Evolutionary conservation across 306 rosid genomes (phyloP), one percentile per base, ranked within the genome.

Genomic region (Prunus fruticosa): DNA sequence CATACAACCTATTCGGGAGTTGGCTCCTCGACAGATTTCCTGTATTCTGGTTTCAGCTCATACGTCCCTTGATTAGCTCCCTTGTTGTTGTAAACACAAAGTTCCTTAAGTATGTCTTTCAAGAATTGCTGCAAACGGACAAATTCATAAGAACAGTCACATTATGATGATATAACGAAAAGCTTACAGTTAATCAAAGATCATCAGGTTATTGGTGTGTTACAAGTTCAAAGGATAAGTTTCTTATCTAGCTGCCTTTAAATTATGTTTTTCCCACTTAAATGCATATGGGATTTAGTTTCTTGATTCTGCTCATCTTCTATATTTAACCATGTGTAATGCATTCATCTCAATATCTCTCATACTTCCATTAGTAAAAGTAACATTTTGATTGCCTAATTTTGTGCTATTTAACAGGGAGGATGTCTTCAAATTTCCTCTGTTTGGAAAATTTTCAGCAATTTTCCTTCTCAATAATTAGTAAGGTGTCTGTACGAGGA

Each of bases 31-130:
- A 77, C 68, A 47, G 87, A 74, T 85, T 84, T 86, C 87, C 91
- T 80, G 89, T 94, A 94, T 80, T 94, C 97, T 0, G 96, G 98
- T 84, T 90, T 94, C 90, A 94, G 89, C 83, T 91, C 96, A 72
- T 94, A 94, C 6, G 96, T 87, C 67, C 97, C 98, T 85, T 90
- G 97, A 79, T 88, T 88, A 74, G 87, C 74, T 82, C 98, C 98
- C 79, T 89, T 91, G 91, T 90, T 90, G 86, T 91, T 91, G 91
- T 94, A 91, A 81, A 88, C 83, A 79, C 96, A 90, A 0, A 94
- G 90, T 3, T 94, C 93, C 84, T 90, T 94, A 5, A 94, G 93
- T 72, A 91, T 81, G 86, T 94, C 97, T 86, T 90, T 94, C 85
- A 94, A 82, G 84, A 86, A 94, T 91, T 91, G 98, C 96, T 91